Evolutionary conservation across 768 basidiomycete species (phyloP), one percentile per base, ranked within the genome.

Genomic region (Suillus occidentalis): DNA sequence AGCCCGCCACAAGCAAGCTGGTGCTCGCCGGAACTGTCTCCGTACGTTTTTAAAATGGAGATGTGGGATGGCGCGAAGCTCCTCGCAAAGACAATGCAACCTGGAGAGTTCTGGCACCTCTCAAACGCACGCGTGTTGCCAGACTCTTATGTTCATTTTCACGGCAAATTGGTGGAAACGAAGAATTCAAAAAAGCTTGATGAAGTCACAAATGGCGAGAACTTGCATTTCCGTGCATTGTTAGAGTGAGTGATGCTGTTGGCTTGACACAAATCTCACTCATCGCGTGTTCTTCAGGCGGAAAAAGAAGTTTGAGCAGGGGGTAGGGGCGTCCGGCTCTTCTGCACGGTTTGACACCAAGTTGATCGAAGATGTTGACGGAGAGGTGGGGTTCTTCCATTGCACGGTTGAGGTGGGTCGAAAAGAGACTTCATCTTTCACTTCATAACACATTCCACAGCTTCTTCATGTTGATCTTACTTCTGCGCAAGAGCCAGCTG

Each of bases 341-440:
- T 63, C 72, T 34, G 68, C 77, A 66, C 66, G 73, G 45, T 83
- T 83, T 57, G 76, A 81, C 3, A 79, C 85, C 53, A 77, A 73
- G 36, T 74, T 84, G n/a, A 74, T 91, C 65, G 73, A 81, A 69
- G 81, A 87, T 60, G 83, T 78, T 6, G 76, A 76, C 18, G 70
- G 72, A 42, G 79, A 78, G 42, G 76, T 78, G 1, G 71, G 67
- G 37, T 82, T 84, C 65, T 82, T 88, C 65, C 81, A 82, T 56
- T 88, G 87, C 66, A 79, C 83, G 16, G 86, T 87, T 45, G 85
- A 89, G 82, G 89, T 89, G 71, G 36, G 63, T 14, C 49, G 68
- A 22, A 13, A 57, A 42, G 18, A 40, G 39, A 22, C n/a, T 60
- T 28, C 6, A n/a, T 25, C 37, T 36, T 20, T 31, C 12, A 42